Evolutionary conservation across 2,329 filamentous ascomycete genomes (phyloP), one percentile per base, ranked within the genome.

Genomic region (Clonostachys sp.): DNA sequence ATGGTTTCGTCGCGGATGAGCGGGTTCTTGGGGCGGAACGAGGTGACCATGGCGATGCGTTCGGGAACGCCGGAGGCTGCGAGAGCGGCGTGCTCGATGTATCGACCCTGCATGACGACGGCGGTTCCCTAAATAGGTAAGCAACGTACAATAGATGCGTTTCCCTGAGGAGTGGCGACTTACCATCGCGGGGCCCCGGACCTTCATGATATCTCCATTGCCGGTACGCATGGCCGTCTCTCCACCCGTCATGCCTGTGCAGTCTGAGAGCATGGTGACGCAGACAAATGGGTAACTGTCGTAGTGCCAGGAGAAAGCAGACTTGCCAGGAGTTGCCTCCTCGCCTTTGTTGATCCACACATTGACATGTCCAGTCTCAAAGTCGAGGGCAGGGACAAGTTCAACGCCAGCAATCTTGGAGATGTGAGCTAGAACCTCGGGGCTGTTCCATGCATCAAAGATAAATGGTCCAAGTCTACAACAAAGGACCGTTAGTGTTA

Each of bases 251-350:
- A 86, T 86, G 38, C 70, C 66, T 0, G 71, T 73, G 53, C 80
- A 83, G 55, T 86, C 81, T 34, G 78, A 81, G 30, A 86, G 71
- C 81, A 86, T 86, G 8, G 75, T 72, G n/a, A 86, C 81, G 53
- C 81, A 85, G 16, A 86, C 83, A 56, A 85, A 86, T 0, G 82
- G 81, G 57, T 83, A 85, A 57, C 77, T 81, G 60, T 86, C 83
- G 1, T 68, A 77, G 62, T 85, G 81, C 81, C 81, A 86, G 36
- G 74, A 78, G 30, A 85, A 74, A 20, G 81, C 75, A 6, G 81
- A 75, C 53, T 74, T 70, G 35, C 74, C 69, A 3, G 24, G 24
- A 30, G 24, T 30, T 30, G 24, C 24, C 4, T 30, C 24, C 3
- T 30, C 24, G 24, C 24, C 24, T 9, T 30, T 30, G 55, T 78